These are phyloP conservation scores for Aspergillus costaricaensis DNA, from an alignment of 2,329 filamentous ascomycete genomes.

Conservation along the genomic window DNA sequence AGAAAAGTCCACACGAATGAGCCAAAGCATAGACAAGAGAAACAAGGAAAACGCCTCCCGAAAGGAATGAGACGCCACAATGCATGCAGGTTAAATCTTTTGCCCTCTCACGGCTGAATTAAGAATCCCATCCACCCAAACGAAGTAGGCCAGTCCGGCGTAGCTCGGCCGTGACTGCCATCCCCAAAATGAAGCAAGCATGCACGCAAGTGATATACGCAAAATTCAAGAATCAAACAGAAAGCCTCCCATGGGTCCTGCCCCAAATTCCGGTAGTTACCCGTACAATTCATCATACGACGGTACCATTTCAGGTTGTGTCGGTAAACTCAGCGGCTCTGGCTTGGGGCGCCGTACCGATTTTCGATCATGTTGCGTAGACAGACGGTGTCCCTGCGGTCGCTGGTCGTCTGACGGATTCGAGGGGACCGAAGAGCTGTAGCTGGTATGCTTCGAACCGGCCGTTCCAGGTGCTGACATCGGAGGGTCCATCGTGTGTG, in stretches of 20 bases:
- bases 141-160: background rate
- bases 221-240: background rate
- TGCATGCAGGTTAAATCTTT: slow-evolving; percentile 7
- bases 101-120: background rate
- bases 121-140: background rate
- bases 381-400: slow-evolving; percentile 19
- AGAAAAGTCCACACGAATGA: background rate
- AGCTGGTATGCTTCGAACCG: slow-evolving; percentile 37
- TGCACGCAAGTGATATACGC: background rate
- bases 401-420: slow-evolving; percentile 31
- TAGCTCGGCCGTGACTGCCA: background rate
- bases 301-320: slow-evolving; percentile 36
- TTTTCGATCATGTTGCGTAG: slow-evolving; percentile 26
- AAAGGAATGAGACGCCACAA: slow-evolving; percentile 10
- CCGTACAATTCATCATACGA: slow-evolving; percentile 45
- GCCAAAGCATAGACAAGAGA: background rate
- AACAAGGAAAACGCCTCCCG: background rate
- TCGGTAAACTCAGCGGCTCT: slow-evolving; percentile 23
- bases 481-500: slow-evolving; percentile 29
- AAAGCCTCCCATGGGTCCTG: slow-evolving; percentile 3
- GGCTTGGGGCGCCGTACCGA: slow-evolving; percentile 18
- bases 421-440: slow-evolving; percentile 33
- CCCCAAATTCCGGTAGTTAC: slow-evolving; percentile 17
- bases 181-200: background rate
- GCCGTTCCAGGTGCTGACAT: slow-evolving; percentile 29